Base-by-base conservation (phyloP, 352 stramenopile genomes). In the Globisporangium heterothallicum region DNA sequence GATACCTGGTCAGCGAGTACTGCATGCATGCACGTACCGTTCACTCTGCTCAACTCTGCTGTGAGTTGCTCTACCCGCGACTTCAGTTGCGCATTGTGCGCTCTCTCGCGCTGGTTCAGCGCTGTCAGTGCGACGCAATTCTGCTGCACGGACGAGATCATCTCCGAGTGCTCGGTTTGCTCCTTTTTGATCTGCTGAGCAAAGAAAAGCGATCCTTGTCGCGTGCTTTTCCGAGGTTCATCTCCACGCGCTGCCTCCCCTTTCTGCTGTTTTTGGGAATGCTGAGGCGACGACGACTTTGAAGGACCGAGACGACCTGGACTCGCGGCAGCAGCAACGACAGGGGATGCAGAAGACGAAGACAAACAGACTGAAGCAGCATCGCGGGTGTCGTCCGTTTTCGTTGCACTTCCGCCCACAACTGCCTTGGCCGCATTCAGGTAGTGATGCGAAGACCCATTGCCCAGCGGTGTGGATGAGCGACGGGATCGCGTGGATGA, bases 71-170 rank as follows among this genome's bases (percentile, higher is more conserved):
- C 49, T 13, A 85, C 50, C 19, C 85, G 63, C 16, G 56, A 59
- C 21, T 53, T 69, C 9, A 88, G 36, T 18, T 68, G 59, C 9
- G 67, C 58, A n/a, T 65, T 72, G 8, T 72, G 49, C 0, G 56
- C 56, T 27, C 83, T 84, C 38, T 87, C 78, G 6, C 68, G 66
- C 36, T 76, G 61, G 29, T 81, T 86, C 2, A 70, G 44, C 3
- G 50, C 35, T 5, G 70, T 71, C 3, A 89, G 61, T 0, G 68
- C 57, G 21, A 58, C 49, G 6, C 81, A 26, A 35, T 86, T 89
- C 13, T 81, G 66, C 30, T 83, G 74, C 22, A 88, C 36, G 14
- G 66, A 45, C 3, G 59, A 21, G 18, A 81, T 61, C 2, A 65
- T 48, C 0, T 53, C 32, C 21, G 40, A 49, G 24, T 62, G 58